phyloP scores from a whole-genome alignment of 169 alveolate genomes.

The Babesia bigemina region DNA sequence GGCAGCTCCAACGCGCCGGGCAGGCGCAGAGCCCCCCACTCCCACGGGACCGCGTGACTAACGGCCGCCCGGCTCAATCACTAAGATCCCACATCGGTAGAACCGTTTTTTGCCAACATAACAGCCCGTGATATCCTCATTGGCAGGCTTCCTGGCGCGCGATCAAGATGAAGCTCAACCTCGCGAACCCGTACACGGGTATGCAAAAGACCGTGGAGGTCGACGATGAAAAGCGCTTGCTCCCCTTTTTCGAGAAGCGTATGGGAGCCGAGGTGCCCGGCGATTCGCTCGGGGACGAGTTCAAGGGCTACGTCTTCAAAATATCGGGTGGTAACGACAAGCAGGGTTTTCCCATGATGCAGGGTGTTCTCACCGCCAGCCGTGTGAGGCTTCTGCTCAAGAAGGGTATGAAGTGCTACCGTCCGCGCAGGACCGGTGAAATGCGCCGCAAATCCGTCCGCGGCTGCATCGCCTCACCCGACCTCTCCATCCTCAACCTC shows the following conservation, averaged over 20 bases:
- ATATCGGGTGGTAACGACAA: conserved; percentile 99
- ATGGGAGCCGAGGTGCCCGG: conserved; percentile 99
- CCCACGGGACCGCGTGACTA: background rate
- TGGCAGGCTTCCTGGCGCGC: conserved; percentile 13
- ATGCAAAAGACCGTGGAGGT: conserved; percentile 96
- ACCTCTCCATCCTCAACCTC: conserved; percentile 95
- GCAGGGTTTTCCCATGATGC: conserved; percentile 99
- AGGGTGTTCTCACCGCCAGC: conserved; percentile 93
- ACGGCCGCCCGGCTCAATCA: background rate
- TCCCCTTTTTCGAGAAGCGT: conserved; percentile 96
- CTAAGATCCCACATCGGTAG: background rate
- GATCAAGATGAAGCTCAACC: conserved; percentile 91
- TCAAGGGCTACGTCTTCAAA: conserved; percentile 93
- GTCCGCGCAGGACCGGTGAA: conserved; percentile 98
- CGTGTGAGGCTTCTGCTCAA: conserved; percentile 88
- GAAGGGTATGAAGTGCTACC: conserved; percentile 92
- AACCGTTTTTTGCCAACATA: background rate
- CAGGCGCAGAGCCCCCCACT: conserved; percentile 56
- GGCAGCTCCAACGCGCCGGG: background rate
- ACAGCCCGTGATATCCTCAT: conserved; percentile 3
- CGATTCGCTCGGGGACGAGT: conserved; percentile 97
- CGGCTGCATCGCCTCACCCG: conserved; percentile 99
- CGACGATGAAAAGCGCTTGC: conserved; percentile 97
- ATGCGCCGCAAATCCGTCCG: conserved; percentile 98
- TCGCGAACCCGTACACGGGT: conserved; percentile 94